Evolutionary conservation across 805 yeast genomes (phyloP), one percentile per base, ranked within the genome.

Genomic region (Wickerhamomyces xylosicus): DNA sequence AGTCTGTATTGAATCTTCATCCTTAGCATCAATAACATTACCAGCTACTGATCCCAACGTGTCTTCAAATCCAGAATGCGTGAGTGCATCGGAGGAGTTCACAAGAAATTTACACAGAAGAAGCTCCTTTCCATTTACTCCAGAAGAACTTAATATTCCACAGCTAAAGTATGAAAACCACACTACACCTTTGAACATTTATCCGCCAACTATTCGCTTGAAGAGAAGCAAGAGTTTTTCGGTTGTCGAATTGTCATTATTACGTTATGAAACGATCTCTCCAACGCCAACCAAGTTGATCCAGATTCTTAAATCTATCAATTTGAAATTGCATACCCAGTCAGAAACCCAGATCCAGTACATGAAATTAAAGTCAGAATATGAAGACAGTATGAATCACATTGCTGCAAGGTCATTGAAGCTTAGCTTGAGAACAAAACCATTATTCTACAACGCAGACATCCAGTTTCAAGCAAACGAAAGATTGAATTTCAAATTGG

Each of bases 211-310:
- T 33, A 16, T 10, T 9, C 37, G 38, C 7, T 35, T 57, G 41
- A 56, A 48, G 44, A 48, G 72, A 39, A 46, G 57, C n/a, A 51
- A 53, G 33, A 67, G 73, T 28, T 62, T 64, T 35, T 57, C 67
- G 5, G 43, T 50, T 17, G 41, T 62, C 6, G 67, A 59, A 25
- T 45, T 45, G 1, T 19, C 48, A 0, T 18, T 47, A 3, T 10
- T 41, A 11, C 27, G 33, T 16, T 47, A 43, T 46, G 46, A 46
- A 3, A 18, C 22, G 7, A 21, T 39, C 5, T 41, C 52, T 3
- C 37, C 41, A 18, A 21, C 25, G 10, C 42, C 47, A 3, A 35
- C 45, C 3, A 19, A 18, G 2, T 15, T 53, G 7, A 45, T 53
- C 4, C 35, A 37, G 5, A 34, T 28, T 16, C 32, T 50, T 11